These are phyloP conservation scores for Alternaria sp. DNA, from an alignment of 2,329 filamentous ascomycete genomes.

Conservation along the genomic window DNA sequence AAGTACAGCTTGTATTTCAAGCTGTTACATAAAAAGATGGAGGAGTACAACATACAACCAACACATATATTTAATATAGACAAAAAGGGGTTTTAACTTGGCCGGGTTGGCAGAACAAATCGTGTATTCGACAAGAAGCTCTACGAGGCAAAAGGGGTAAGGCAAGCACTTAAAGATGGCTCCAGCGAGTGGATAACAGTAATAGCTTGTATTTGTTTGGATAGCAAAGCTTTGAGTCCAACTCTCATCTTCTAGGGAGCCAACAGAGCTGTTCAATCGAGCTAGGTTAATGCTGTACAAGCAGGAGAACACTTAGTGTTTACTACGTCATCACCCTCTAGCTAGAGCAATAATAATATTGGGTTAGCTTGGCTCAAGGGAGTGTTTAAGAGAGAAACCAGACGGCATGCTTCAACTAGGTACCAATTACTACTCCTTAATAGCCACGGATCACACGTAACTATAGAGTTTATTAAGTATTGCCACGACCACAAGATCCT, in stretches of 20 bases:
- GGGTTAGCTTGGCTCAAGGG: constrained; percentile 22
- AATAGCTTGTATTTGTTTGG: constrained; percentile 23
- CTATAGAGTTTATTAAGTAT: constrained; percentile 8
- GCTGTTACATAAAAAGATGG: constrained; percentile 2
- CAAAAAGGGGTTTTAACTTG: too few species aligned
- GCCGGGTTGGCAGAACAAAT: constrained; percentile 14
- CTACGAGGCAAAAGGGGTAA: constrained; percentile 1
- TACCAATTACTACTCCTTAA: constrained; percentile 10
- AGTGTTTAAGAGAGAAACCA: constrained; percentile 19
- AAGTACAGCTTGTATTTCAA: constrained; percentile 31
- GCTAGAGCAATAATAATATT: constrained; percentile 25
- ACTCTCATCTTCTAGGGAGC: background rate
- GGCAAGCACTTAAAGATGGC: constrained; percentile 13
- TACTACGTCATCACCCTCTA: constrained; percentile 7
- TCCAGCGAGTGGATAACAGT: constrained; percentile 18
- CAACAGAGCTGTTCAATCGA: background rate
- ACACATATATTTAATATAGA: constrained; percentile 6
- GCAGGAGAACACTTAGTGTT: background rate
- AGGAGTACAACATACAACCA: constrained; percentile 2
- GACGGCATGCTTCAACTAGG: background rate
- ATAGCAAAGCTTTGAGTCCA: constrained; percentile 17
- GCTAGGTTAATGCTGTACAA: constrained; percentile 11
- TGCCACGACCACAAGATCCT: constrained; percentile 9
- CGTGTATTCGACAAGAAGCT: constrained; percentile 7
- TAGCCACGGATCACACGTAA: constrained; percentile 14